These are phyloP conservation scores for Micractinium sp. DNA, from an alignment of 139 green algal species.

Conservation along the genomic window DNA sequence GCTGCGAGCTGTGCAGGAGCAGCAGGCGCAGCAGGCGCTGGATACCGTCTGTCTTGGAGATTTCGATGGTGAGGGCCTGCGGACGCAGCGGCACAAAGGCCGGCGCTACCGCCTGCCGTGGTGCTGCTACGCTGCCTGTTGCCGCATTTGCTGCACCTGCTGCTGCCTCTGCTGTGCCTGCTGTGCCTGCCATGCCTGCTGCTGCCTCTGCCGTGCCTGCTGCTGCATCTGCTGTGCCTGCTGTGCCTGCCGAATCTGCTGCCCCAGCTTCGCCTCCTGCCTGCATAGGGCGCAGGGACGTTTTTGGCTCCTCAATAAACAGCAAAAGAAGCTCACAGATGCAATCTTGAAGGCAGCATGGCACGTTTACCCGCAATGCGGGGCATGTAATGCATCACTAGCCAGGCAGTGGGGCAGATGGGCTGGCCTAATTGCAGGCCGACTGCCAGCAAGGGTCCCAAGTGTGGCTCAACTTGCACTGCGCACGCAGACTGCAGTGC, in stretches of 20 bases:
- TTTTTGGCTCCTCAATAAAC: background rate
- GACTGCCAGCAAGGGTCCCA: no score
- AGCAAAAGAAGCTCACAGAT: background rate
- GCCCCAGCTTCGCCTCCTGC: background rate
- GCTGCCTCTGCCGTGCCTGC: background rate
- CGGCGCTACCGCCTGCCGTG: background rate
- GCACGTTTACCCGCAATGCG: background rate
- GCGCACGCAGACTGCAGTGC: background rate
- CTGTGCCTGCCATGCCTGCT: background rate
- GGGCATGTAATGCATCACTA: background rate
- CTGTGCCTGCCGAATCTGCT: background rate
- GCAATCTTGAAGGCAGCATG: background rate
- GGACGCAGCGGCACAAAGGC: background rate
- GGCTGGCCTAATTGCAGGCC: no score
- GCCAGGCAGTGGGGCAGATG: no score
- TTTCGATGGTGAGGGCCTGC: no score
- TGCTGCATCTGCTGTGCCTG: background rate
- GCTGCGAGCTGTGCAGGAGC: background rate
- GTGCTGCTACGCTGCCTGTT: background rate
- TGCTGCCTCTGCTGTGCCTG: background rate
- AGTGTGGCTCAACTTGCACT: background rate
- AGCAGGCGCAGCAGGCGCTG: background rate
- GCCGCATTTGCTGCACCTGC: background rate
- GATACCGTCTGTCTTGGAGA: background rate
- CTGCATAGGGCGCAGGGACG: background rate